Evolutionary conservation across 1,139 yeast genomes (phyloP), one percentile per base, ranked within the genome.

Genomic region (Zygoascus sp.): DNA sequence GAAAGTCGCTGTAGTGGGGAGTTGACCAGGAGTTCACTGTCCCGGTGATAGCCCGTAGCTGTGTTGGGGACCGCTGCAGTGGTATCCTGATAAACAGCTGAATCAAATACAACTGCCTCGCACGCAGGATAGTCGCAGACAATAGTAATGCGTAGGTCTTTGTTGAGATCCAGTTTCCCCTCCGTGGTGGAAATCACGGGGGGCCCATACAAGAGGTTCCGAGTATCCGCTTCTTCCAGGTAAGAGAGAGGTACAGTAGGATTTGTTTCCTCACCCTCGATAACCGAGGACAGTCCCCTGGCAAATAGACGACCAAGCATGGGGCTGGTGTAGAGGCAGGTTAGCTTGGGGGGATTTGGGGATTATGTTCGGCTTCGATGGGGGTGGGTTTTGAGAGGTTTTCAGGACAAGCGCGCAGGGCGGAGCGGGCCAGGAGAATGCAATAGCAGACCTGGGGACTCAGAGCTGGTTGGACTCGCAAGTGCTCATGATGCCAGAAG

Each of bases 221-320:
- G 50, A 10, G 63, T 59, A 40, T 59, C 61, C 7, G 58, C 53
- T 40, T 61, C 65, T 40, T 60, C 64, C 17, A 58, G 49, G 21
- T 57, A 51, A 21, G 63, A 58, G 9, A 56, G 49, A 8, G 59
- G 60, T 2, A 42, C 38, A 48, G 45, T 10, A 30, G 43, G 46
- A 25, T 36, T 27, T 13, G 11, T 42, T 17, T 38, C 48, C 21
- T 23, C 40, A 25, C 42, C 45, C 16, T 40, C 47, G 10, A 22
- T 45, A 8, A 38, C 41, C 15, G 42, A 16, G n/a, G 44, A 28
- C 37, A 35, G 13, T 32, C 47, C 25, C 13, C 44, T 41, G 23
- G 53, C 49, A 40, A 53, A 46, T 19, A 53, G 46, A 21, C 51
- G 45, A 11, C 55, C 57, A 22, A 53, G 43, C 57, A 53, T 53